Evolutionary conservation across 2,329 filamentous ascomycete species (phyloP), one percentile per base, ranked within the genome.

Genomic region (Ophiocordyceps camponoti-rufipedis): DNA sequence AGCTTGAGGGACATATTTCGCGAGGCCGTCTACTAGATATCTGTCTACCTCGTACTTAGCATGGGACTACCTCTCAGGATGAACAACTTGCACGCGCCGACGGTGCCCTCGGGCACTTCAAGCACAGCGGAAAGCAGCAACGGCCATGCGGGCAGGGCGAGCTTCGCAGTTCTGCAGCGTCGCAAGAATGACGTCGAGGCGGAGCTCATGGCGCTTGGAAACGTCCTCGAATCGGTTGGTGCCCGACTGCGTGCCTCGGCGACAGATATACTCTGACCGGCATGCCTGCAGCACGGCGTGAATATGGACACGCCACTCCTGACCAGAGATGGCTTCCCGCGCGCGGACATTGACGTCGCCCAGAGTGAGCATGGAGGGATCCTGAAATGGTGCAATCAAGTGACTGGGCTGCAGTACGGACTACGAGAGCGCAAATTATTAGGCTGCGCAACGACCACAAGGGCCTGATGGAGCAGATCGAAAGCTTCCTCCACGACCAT

Each of bases 371-470:
- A 44, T 10, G 33, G 28, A 41, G 29, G 38, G 28, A 33, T 16
- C 35, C 19, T 19, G 12, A 5, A 12, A 7, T 13, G n/a, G 28
- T 9, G 28, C 23, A 32, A 10, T 18, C n/a, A 42, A 41, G 23
- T 45, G 44, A 47, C 46, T 56, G 42, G 39, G 4, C 16, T 19
- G 41, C 45, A 93, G 85, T 98, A 58, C 85, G 91, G 49, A 94
- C 86, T n/a, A 94, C 88, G 35, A 75, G 91, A 62, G 76, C 88
- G 28, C 80, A 85, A 49, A 94, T 98, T 53, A 91, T 96, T 53
- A 72, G 80, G 53, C 71, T 96, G 38, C 80, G 84, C 51, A 96
- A 95, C 58, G 91, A 98, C 62, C 89, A 94, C 67, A 95, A 93
- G 59, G 78, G 80, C 38, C 66, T 95, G 41, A 95, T 96, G 87